Evolutionary conservation across 257 asterid species (phyloP), one percentile per base, ranked within the genome.

Genomic region (Asclepias syriaca): DNA sequence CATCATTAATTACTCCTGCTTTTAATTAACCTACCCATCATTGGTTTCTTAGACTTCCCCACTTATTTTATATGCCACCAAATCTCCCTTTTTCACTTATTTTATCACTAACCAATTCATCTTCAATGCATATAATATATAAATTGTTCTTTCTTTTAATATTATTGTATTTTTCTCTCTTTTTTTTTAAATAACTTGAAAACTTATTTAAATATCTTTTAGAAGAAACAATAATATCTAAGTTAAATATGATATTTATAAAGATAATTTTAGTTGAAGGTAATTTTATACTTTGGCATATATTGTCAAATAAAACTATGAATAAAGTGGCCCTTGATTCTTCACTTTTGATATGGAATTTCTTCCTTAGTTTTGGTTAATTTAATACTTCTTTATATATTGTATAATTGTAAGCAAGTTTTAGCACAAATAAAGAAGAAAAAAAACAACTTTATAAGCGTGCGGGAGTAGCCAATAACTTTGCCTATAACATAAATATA

Each of bases 41-140:
- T 87, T 82, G 65, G 72, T 21, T 43, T 72, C 73, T 43, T 79
- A 80, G 71, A 76, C 79, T 81, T 84, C 83, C 77, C 89, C 84
- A 85, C 84, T 74, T 77, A 85, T n/a, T n/a, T n/a, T n/a, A 59
- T 0, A 51, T 3, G 55, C 7, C 61, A 61, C 34, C n/a, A 61
- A 21, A 60, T 60, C 4, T 11, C 39, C 18, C 37, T 2, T 3
- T 15, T 4, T n/a, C n/a, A n/a, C n/a, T n/a, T n/a, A n/a, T n/a
- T n/a, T n/a, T n/a, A 24, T 24, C 48, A 19, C n/a, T 50, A 50
- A 16, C 55, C 15, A 50, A 50, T 50, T 16, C 6, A 53, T 8
- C 58, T 16, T 16, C 6, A 19, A 18, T 18, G 22, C 57, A 53
- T 51, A 50, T 15, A 24, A 24, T 24, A n/a, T n/a, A n/a, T n/a